Evolutionary conservation across 2,329 filamentous ascomycete genomes (phyloP).

Genomic region (Beauveria sp.): DNA sequence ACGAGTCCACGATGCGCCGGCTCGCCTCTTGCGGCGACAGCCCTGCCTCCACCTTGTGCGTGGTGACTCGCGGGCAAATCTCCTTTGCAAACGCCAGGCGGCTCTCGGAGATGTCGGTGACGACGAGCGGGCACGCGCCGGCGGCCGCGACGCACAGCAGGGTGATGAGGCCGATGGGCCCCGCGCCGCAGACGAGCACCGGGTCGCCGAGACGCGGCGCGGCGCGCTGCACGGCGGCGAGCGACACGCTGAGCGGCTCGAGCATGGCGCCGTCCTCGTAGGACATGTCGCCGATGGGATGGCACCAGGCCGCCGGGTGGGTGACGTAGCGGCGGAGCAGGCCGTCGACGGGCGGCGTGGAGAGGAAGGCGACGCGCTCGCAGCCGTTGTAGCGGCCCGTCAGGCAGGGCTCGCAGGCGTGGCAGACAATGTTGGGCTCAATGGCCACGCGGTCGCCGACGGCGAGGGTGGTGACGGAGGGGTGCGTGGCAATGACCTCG

Average conservation of each 20-base stretch:
- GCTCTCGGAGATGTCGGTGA: conserved; percentile 89
- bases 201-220: conserved; percentile 77
- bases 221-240: conserved; percentile 81
- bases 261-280: conserved; percentile 87
- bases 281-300: conserved; percentile 88
- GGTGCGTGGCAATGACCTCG: conserved; percentile 71
- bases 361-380: conserved; percentile 76
- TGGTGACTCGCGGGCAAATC: conserved; percentile 70
- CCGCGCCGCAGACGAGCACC: conserved; percentile 83
- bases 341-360: conserved; percentile 82
- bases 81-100: conserved; percentile 78
- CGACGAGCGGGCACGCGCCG: conserved; percentile 82
- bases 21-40: conserved; percentile 60
- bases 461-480: conserved; percentile 69
- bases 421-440: conserved; percentile 91
- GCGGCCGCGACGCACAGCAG: conserved; percentile 77
- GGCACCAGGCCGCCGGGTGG: conserved; percentile 90
- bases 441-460: conserved; percentile 87
- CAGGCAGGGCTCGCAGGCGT: conserved; percentile 81
- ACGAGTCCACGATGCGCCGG: conserved; percentile 53
- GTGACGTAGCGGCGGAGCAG: conserved; percentile 88
- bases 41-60: conserved; percentile 63
- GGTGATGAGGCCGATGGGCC: conserved; percentile 87
- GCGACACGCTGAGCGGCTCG: conserved; percentile 81
- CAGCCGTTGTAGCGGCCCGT: conserved; percentile 95